Percentiles rank a stretch among this genome's conserved stretches.
phyloP scores from a whole-genome alignment of 139 green algal species.

The Chlamydomonas asymmetrica region DNA sequence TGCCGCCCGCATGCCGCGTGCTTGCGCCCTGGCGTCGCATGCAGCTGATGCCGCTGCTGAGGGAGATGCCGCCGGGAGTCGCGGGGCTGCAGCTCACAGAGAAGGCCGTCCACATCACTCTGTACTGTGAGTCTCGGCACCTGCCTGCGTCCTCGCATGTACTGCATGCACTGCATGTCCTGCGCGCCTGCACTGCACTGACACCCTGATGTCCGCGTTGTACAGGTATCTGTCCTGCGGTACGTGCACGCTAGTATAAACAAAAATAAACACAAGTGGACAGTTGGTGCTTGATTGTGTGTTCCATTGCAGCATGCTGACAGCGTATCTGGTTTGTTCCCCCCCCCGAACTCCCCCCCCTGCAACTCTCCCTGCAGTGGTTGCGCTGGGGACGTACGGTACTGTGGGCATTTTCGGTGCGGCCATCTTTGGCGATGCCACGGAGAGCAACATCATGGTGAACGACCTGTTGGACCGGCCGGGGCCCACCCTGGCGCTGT shows the following conservation, averaged over 20 bases:
- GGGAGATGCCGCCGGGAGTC: slow-evolving; percentile 51
- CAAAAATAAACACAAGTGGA: no score
- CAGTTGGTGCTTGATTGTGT: no score
- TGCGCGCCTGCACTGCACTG: no score
- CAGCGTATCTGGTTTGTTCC: no score
- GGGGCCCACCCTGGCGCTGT: slow-evolving; percentile 42
- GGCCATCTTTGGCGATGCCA: slow-evolving; percentile 49
- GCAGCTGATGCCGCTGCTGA: slow-evolving; percentile 56
- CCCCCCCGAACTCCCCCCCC: no score
- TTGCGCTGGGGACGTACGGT: slow-evolving; percentile 46
- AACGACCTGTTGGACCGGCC: slow-evolving; percentile 47
- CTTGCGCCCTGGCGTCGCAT: background rate
- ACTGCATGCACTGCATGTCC: no score
- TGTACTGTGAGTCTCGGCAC: slow-evolving; percentile 46
- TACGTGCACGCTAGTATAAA: no score
- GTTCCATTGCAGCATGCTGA: background rate
- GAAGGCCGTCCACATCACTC: slow-evolving; percentile 45
- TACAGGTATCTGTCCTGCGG: no score
- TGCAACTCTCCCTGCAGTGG: no score
- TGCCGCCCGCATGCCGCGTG: background rate
- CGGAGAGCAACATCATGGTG: slow-evolving; percentile 58
- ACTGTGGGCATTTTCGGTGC: slow-evolving; percentile 55
- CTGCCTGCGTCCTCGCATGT: no score
- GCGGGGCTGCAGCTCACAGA: slow-evolving; percentile 33
- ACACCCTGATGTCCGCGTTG: background rate